A percentile compares a stretch with the other conserved stretches of the same genome.
Evolutionary conservation across 2,329 filamentous ascomycete genomes (phyloP).

Genomic region (Colletotrichum sojae): DNA sequence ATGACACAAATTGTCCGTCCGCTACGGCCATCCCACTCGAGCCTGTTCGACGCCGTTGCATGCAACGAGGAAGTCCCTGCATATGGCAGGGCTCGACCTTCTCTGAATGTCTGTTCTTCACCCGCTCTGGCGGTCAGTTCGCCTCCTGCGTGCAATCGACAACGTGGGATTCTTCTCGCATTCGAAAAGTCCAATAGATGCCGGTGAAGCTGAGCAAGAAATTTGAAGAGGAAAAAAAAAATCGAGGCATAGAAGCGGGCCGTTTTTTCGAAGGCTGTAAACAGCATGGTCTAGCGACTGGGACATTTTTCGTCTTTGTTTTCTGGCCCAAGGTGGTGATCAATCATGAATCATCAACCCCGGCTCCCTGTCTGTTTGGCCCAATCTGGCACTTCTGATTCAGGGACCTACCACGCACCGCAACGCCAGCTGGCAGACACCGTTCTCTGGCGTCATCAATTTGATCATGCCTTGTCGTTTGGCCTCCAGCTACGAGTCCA

Average conservation of each 20-base stretch:
- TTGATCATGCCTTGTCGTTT: conserved; percentile 25
- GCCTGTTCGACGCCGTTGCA: conserved; percentile 14
- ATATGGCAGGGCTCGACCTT: conserved; percentile 32
- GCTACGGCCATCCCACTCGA: conserved; percentile 19
- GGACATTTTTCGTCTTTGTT: neutral
- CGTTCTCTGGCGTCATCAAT: conserved; percentile 33
- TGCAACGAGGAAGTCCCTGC: conserved; percentile 38
- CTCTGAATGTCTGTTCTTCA: conserved; percentile 34
- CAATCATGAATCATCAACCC: conserved; percentile 38
- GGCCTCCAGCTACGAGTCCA: conserved; percentile 17
- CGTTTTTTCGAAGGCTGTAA: neutral
- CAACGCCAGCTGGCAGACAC: conserved; percentile 21
- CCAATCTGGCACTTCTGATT: conserved; percentile 15
- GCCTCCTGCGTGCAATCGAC: conserved; percentile 8
- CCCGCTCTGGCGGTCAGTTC: conserved; percentile 20
- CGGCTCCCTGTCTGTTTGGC: conserved; percentile 28
- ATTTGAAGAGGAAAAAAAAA: neutral
- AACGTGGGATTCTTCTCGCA: neutral
- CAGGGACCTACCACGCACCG: conserved; percentile 28
- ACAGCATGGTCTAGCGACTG: neutral
- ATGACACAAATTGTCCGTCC: conserved; percentile 36
- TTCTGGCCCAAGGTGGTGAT: conserved; percentile 16
- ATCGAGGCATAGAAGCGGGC: neutral
- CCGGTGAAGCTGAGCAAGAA: neutral
- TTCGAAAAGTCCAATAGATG: neutral